A percentile compares a stretch with the other conserved stretches of the same genome.
Evolutionary conservation across 768 basidiomycete genomes (phyloP).

Genomic region (Auricularia cornea): DNA sequence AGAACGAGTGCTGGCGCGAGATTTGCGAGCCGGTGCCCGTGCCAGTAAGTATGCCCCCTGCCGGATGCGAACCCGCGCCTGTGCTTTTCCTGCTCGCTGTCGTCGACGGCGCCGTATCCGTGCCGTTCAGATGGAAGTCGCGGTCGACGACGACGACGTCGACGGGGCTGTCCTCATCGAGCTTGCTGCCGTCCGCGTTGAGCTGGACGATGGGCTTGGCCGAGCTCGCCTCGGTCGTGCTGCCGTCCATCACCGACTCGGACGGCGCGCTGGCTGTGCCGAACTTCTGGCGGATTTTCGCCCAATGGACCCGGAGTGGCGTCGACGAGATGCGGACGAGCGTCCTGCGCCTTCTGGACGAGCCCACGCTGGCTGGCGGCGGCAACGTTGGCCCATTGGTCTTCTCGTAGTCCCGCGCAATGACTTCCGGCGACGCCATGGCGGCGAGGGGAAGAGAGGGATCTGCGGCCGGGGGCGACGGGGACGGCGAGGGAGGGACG

Average conservation of each 20-base stretch:
- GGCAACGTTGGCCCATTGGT: not conserved
- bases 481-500: too few species aligned
- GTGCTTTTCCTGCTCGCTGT: slow-evolving; percentile 1
- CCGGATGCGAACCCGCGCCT: slow-evolving; percentile 34
- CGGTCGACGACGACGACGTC: slow-evolving; percentile 74
- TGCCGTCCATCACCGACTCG: slow-evolving; percentile 10
- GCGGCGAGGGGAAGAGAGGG: too few species aligned
- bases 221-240: slow-evolving; percentile 6
- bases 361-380: not conserved
- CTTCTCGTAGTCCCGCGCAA: too few species aligned
- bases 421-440: too few species aligned
- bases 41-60: slow-evolving; percentile 25
- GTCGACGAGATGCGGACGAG: slow-evolving; percentile 1
- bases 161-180: slow-evolving; percentile 23
- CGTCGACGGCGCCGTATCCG: slow-evolving; percentile 3
- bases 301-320: slow-evolving; percentile 40
- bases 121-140: slow-evolving; percentile 24
- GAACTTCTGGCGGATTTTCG: slow-evolving; percentile 43
- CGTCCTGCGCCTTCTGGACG: not conserved
- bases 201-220: not conserved
- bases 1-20: slow-evolving; percentile 46
- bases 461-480: too few species aligned
- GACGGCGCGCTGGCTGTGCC: slow-evolving; percentile 50
- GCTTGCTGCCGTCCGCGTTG: not conserved
- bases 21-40: slow-evolving; percentile 23